These are phyloP conservation scores for Ettlia oleoabundans DNA, from an alignment of 139 green algal species.

Conservation along the genomic window DNA sequence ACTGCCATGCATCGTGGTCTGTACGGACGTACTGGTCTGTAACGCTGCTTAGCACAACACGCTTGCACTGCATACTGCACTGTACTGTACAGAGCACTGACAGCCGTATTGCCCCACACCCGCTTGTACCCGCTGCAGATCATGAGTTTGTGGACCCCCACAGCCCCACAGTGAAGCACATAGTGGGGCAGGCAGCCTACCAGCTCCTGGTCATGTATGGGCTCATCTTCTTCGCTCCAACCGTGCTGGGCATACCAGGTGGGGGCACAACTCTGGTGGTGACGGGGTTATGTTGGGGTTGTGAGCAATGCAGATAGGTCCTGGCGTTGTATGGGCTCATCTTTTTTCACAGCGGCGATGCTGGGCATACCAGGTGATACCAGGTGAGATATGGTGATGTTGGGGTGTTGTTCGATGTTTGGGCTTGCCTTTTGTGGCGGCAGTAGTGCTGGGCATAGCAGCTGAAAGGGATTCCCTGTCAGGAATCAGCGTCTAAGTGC, in stretches of 20 bases:
- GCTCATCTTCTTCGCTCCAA: slow-evolving; percentile 60
- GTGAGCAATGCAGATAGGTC: no score
- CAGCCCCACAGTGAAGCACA: slow-evolving; percentile 52
- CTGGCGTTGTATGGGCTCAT: no score
- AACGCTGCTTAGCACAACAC: no score
- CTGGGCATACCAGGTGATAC: not conserved
- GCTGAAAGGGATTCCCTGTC: no score
- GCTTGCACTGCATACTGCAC: no score
- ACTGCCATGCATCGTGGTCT: no score
- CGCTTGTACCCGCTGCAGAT: not conserved
- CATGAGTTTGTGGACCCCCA: slow-evolving; percentile 44
- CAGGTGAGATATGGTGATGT: not conserved
- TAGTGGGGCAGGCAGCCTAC: slow-evolving; percentile 73
- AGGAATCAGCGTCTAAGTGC: not conserved
- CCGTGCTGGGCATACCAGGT: slow-evolving; percentile 50
- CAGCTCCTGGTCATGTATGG: slow-evolving; percentile 77
- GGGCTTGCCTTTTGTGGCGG: not conserved
- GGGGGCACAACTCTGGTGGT: not conserved
- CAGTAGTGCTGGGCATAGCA: not conserved
- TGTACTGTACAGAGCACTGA: slow-evolving; percentile 26
- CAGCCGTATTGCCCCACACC: not conserved
- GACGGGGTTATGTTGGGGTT: no score
- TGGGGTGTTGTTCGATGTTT: not conserved
- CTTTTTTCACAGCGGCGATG: not conserved
- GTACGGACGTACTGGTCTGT: no score